Evolutionary conservation across 345 rosid species (phyloP), one percentile per base, ranked within the genome.

Genomic region (Sonneratia alba): DNA sequence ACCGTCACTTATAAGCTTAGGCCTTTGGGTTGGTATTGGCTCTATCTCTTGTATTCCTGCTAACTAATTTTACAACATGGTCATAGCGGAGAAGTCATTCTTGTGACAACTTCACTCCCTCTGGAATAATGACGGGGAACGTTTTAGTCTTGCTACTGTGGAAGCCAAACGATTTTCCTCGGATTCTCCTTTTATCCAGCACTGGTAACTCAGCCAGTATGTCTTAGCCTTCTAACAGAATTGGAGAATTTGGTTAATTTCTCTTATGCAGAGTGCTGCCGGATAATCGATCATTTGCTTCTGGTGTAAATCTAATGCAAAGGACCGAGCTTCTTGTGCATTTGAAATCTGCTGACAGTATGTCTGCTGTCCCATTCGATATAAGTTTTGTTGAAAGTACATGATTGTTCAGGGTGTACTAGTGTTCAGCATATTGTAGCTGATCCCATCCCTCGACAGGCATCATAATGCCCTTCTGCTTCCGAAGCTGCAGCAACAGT

Each of bases 371-470:
- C 62, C 62, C 2, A 56, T 56, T 1, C 32, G 32, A 27, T 27
- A 27, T 27, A 56, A 56, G n/a, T 19, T 56, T 21, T 56, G 62
- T 56, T 56, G 27, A 56, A 56, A 3, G 22, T 7, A 22, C 3
- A 21, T 21, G 10, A 7, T 56, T 77, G 67, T 86, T 83, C 87
- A 95, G 99, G 99, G 66, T 95, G 99, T 77, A 69, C 83, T 38
- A 90, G 99, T 43, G 97, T 82, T 67, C 93, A 90, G 74, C 97
- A 97, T 45, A 81, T 95, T 74, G 84, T 86, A 42, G 89, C 96
- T 70, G 97, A 92, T 83, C 83, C 92, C 65, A 76, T 95, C 81
- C 99, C 99, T 65, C 87, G 96, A 67, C 92, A 92, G 81, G 96
- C 87, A 49, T 83, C 86, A 6, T 80, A 85, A 80, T 89, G 96